Evolutionary conservation across 2,329 filamentous ascomycete species (phyloP).

Genomic region (Phialemoniopsis sp.): DNA sequence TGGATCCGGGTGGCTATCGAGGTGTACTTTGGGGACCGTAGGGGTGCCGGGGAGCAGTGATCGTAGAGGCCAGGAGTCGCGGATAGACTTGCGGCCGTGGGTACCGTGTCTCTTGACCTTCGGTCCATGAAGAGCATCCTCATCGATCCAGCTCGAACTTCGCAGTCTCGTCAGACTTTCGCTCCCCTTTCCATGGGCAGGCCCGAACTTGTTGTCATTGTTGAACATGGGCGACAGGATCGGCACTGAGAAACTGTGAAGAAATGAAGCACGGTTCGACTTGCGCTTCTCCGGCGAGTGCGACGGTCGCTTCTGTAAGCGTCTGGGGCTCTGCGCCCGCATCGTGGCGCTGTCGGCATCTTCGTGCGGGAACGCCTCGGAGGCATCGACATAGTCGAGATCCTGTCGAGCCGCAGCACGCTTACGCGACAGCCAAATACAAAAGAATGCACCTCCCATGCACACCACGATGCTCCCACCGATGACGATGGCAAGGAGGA

Average conservation of each 20-base stretch:
- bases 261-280: too few relatives aligned
- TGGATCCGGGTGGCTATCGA: too few relatives aligned
- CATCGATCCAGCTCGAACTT: constrained; percentile 42
- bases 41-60: constrained; percentile 15
- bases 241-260: constrained; percentile 1
- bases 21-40: constrained; percentile 26
- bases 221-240: constrained; percentile 5
- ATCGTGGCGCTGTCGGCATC: too few relatives aligned
- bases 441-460: constrained; percentile 33
- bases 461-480: constrained; percentile 42
- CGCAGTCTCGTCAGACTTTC: constrained; percentile 11
- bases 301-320: too few relatives aligned
- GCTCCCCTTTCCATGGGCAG: constrained; percentile 9
- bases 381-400: background rate
- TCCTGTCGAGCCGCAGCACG: constrained; percentile 2
- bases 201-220: constrained; percentile 1
- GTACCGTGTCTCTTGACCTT: constrained; percentile 25
- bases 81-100: constrained; percentile 12
- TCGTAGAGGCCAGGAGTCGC: constrained; percentile 20
- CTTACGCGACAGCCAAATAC: constrained; percentile 30
- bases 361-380: background rate
- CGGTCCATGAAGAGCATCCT: constrained; percentile 46
- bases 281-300: too few relatives aligned
- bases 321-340: too few relatives aligned
- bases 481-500: constrained; percentile 39